A percentile compares a stretch with the other conserved stretches of the same genome.
Conservation (phyloP, 495 filamentous ascomycete genomes). For the Cenococcum geophilum region DNA sequence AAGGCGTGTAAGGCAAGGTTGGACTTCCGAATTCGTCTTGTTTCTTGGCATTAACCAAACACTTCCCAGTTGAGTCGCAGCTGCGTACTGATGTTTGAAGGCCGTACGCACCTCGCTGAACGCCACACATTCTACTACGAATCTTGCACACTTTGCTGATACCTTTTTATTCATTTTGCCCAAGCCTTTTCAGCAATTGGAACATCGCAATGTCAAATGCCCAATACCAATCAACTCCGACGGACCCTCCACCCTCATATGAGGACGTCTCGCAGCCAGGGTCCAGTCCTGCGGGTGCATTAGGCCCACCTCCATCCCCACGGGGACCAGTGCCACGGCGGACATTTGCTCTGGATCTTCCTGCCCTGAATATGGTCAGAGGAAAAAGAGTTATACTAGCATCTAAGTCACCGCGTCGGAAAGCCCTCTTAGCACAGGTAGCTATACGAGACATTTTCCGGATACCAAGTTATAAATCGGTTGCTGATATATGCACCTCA, state of each 20-base stretch:
- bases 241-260: conserved; percentile 37
- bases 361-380: conserved; percentile 64
- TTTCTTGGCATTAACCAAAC: too few relatives aligned
- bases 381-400: conserved; percentile 77
- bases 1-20: too few relatives aligned
- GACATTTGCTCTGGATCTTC: conserved; percentile 64
- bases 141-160: background rate
- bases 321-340: conserved; percentile 25
- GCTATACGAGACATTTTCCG: background rate
- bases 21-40: too few relatives aligned
- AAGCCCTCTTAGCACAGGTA: conserved; percentile 65
- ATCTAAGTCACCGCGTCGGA: conserved; percentile 76
- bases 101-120: background rate
- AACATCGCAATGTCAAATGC: background rate
- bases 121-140: background rate
- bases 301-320: conserved; percentile 13
- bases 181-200: background rate
- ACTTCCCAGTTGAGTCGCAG: too few relatives aligned
- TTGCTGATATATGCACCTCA: conserved; percentile 29
- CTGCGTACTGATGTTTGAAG: too few relatives aligned
- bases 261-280: conserved; percentile 20
- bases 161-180: background rate
- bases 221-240: conserved; percentile 22
- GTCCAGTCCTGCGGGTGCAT: background rate
- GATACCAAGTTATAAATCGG: background rate